phyloP scores from a whole-genome alignment of 352 stramenopile species.

The Phytophthora tentaculata region DNA sequence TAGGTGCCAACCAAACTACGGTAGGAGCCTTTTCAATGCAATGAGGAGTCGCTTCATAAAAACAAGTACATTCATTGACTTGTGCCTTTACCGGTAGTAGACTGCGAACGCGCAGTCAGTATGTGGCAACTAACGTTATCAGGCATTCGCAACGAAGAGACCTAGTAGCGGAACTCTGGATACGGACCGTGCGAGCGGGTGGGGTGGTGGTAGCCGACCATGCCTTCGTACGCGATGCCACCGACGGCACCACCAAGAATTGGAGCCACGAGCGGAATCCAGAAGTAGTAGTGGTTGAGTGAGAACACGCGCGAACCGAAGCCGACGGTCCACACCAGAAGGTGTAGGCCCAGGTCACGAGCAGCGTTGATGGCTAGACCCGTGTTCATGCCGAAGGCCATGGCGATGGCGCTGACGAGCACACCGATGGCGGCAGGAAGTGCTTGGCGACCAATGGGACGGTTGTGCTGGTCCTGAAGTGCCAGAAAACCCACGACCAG shows the following conservation, averaged over 20 bases:
- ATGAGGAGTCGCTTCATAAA: no score
- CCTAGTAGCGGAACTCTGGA: slow-evolving; percentile 33
- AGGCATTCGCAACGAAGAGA: neutral
- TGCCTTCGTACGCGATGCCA: slow-evolving; percentile 62
- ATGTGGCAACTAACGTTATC: no score
- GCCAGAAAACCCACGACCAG: slow-evolving; percentile 73
- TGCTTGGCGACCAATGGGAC: slow-evolving; percentile 65
- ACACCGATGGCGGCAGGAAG: slow-evolving; percentile 77
- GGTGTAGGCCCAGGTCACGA: slow-evolving; percentile 67
- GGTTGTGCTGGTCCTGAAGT: slow-evolving; percentile 78
- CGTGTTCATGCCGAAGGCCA: slow-evolving; percentile 84
- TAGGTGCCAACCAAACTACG: no score
- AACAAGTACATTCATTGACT: neutral
- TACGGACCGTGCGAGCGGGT: slow-evolving; percentile 33
- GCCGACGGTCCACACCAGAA: slow-evolving; percentile 68
- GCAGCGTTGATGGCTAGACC: slow-evolving; percentile 77
- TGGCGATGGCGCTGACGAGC: slow-evolving; percentile 72
- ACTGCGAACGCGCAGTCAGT: neutral
- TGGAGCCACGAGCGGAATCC: slow-evolving; percentile 68
- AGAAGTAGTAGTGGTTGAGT: slow-evolving; percentile 73
- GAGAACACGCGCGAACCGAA: slow-evolving; percentile 77
- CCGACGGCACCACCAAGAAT: slow-evolving; percentile 64
- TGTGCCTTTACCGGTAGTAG: neutral
- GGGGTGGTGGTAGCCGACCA: slow-evolving; percentile 65
- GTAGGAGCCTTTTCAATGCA: no score